Conservation (phyloP, 2,329 filamentous ascomycete species). For the Esteya vermicola region DNA sequence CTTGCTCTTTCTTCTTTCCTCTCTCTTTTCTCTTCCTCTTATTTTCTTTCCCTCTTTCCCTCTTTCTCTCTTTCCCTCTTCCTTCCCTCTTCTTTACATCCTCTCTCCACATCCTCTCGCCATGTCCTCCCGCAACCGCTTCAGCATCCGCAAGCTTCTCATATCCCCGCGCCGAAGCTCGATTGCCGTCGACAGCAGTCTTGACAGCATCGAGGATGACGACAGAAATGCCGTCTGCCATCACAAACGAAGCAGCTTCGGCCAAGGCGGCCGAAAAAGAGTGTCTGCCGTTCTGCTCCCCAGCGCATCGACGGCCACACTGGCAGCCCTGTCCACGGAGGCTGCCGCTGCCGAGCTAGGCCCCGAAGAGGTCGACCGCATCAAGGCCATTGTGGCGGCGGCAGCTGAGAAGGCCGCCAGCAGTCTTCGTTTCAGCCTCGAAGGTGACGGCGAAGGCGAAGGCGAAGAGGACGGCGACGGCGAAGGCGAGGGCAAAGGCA, state of each 20-base stretch:
- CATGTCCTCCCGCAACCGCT: slow-evolving; percentile 26
- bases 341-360: slow-evolving; percentile 26
- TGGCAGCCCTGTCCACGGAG: no score
- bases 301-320: no score
- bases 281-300: no score
- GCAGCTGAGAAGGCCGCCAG: slow-evolving; percentile 1
- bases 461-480: not conserved
- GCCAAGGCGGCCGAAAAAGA: no score
- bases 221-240: not conserved
- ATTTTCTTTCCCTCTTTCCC: not conserved
- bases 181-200: not conserved
- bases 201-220: not conserved
- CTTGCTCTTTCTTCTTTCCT: not conserved
- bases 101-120: not conserved
- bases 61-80: not conserved
- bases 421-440: slow-evolving; percentile 4
- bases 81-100: not conserved
- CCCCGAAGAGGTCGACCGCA: slow-evolving; percentile 30
- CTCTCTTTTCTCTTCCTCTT: not conserved
- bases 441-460: not conserved
- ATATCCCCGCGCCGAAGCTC: slow-evolving; percentile 15
- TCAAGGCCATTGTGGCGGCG: slow-evolving; percentile 30
- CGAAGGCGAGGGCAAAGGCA: not conserved
- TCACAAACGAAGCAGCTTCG: no score
- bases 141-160: slow-evolving; percentile 29